Conservation (phyloP, 768 basidiomycete species). For the Pholiota microspora region DNA sequence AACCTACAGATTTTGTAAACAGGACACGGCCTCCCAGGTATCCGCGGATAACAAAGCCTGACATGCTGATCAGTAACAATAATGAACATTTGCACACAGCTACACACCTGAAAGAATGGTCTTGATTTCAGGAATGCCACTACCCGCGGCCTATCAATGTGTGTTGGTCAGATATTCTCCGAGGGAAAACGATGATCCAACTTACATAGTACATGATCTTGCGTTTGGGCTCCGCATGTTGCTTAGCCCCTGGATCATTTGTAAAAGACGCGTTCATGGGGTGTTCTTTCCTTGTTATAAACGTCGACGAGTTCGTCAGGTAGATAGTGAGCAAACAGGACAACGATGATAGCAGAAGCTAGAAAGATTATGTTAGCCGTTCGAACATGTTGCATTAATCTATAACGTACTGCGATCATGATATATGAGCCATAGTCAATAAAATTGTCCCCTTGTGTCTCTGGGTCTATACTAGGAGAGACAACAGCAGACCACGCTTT, state of each 20-base stretch:
- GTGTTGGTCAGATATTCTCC: background rate
- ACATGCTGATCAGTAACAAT: background rate
- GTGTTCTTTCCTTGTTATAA: slow-evolving; percentile 87
- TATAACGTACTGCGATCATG: slow-evolving; percentile 67
- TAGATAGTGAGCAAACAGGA: slow-evolving; percentile 83
- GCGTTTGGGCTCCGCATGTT: slow-evolving; percentile 42
- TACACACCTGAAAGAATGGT: slow-evolving; percentile 78
- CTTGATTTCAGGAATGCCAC: slow-evolving; percentile 97
- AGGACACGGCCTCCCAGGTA: slow-evolving; percentile 90
- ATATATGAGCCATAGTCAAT: slow-evolving; percentile 72
- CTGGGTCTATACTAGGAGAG: slow-evolving; percentile 18
- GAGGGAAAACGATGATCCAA: slow-evolving; percentile 11
- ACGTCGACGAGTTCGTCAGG: slow-evolving; percentile 86
- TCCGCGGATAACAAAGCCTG: slow-evolving; percentile 95
- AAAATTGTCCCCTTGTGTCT: slow-evolving; percentile 39
- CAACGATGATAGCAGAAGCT: slow-evolving; percentile 71
- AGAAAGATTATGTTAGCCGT: background rate
- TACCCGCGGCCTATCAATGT: slow-evolving; percentile 79
- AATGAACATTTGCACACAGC: background rate
- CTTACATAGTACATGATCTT: slow-evolving; percentile 83
- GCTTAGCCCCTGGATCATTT: slow-evolving; percentile 45
- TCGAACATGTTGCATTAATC: background rate
- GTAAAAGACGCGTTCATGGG: slow-evolving; percentile 36
- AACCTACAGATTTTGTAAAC: slow-evolving; percentile 85
- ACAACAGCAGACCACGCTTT: slow-evolving; percentile 69